These are phyloP conservation scores for Clathrus columnatus DNA, from an alignment of 768 basidiomycete genomes.

Conservation along the genomic window DNA sequence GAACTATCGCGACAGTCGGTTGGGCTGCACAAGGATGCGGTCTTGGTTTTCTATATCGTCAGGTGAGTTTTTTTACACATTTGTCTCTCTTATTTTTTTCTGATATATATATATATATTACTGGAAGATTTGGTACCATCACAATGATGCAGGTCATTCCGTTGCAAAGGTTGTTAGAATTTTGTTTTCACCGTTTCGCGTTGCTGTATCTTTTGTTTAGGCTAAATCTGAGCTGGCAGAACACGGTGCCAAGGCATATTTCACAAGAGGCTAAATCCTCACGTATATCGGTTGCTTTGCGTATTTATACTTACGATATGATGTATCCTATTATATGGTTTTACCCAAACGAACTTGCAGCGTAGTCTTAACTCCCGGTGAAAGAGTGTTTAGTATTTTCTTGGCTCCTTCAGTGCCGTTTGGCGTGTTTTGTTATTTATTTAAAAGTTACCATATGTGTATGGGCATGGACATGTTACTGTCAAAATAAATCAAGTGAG, in stretches of 20 bases:
- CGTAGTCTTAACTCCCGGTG: no score
- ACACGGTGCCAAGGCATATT: constrained; percentile 84
- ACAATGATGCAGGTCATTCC: constrained; percentile 77
- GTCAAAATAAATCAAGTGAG: no score
- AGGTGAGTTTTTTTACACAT: constrained; percentile 40
- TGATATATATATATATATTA: constrained; percentile 1
- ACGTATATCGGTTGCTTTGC: background rate
- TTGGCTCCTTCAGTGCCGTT: no score
- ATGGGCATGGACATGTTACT: no score
- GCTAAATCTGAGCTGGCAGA: constrained; percentile 76
- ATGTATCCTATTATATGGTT: constrained; percentile 9
- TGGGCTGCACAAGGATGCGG: constrained; percentile 84
- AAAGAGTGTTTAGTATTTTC: no score
- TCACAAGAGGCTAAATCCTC: constrained; percentile 68
- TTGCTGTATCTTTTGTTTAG: constrained; percentile 28
- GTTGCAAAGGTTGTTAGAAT: constrained; percentile 62
- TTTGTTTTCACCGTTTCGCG: constrained; percentile 3
- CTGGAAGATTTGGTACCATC: constrained; percentile 63
- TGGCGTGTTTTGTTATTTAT: no score
- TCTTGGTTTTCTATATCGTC: constrained; percentile 70
- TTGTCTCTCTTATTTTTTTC: constrained; percentile 8
- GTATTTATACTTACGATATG: no score
- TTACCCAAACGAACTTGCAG: no score
- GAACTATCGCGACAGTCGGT: constrained; percentile 71
- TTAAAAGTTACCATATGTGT: no score